Evolutionary conservation across 2,329 filamentous ascomycete species (phyloP).

Genomic region (Mycosphaerelloides madeirae): DNA sequence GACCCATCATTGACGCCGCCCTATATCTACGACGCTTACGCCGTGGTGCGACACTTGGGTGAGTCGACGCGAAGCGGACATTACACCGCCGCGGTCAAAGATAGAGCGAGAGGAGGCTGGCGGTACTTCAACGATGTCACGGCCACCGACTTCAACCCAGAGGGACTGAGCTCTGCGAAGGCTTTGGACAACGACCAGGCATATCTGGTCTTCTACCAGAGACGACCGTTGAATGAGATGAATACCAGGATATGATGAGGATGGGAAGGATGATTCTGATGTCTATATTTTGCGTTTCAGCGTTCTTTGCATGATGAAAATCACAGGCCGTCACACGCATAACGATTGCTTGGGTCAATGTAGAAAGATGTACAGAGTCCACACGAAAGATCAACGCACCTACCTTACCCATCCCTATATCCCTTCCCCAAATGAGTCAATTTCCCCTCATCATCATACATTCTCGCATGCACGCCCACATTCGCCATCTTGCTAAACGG

Average conservation of each 20-base stretch:
- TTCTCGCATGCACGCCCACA: slow-evolving; percentile 29
- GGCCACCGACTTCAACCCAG: slow-evolving; percentile 54
- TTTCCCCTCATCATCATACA: slow-evolving; percentile 30
- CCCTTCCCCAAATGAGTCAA: slow-evolving; percentile 28
- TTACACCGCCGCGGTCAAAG: slow-evolving; percentile 63
- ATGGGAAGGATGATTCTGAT: background rate
- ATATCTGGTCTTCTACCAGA: slow-evolving; percentile 59
- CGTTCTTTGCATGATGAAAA: background rate
- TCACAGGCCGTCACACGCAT: too few species aligned
- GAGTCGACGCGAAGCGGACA: slow-evolving; percentile 66
- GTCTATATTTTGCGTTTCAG: slow-evolving; percentile 1
- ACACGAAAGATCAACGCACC: too few species aligned
- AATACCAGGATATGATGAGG: slow-evolving; percentile 3
- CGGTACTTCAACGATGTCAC: slow-evolving; percentile 57
- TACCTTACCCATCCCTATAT: slow-evolving; percentile 26
- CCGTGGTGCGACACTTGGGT: slow-evolving; percentile 73
- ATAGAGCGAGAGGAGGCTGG: slow-evolving; percentile 52
- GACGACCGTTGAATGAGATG: slow-evolving; percentile 12
- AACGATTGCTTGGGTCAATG: too few species aligned
- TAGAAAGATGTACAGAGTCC: too few species aligned
- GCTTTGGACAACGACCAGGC: slow-evolving; percentile 57
- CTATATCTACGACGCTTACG: slow-evolving; percentile 80
- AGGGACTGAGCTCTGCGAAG: slow-evolving; percentile 36
- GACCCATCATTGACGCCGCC: slow-evolving; percentile 46
- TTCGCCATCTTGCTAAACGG: slow-evolving; percentile 29